Conservation (phyloP, 2,329 filamentous ascomycete species). For the Pseudogymnoascus sp. region DNA sequence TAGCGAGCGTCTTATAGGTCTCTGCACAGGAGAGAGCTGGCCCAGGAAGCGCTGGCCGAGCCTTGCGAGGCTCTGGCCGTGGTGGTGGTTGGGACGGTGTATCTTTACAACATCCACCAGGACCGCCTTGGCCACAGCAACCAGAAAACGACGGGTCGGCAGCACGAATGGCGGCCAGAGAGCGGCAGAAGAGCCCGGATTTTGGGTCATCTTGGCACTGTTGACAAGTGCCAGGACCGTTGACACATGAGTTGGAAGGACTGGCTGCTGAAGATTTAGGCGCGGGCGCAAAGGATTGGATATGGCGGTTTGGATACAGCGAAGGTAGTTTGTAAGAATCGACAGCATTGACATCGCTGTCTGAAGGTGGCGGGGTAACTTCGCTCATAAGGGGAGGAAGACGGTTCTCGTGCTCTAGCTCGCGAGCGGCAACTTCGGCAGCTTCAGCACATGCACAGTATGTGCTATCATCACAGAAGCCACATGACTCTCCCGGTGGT, state of each 20-base stretch:
- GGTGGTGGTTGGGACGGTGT: slow-evolving; percentile 19
- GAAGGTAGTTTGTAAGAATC: slow-evolving; percentile 53
- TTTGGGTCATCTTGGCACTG: slow-evolving; percentile 73
- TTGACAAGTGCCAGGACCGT: slow-evolving; percentile 70
- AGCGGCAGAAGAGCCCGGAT: slow-evolving; percentile 76
- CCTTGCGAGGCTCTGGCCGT: slow-evolving; percentile 20
- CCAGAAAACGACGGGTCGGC: slow-evolving; percentile 20
- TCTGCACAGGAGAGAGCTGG: slow-evolving; percentile 64
- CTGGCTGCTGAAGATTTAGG: slow-evolving; percentile 28
- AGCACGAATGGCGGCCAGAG: slow-evolving; percentile 56
- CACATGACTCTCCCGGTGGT: slow-evolving; percentile 61
- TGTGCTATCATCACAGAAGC: slow-evolving; percentile 75
- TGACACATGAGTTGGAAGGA: slow-evolving; percentile 33
- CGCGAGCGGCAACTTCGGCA: slow-evolving; percentile 31
- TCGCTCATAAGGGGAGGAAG: slow-evolving; percentile 38
- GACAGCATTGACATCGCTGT: slow-evolving; percentile 38
- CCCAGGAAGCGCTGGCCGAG: background rate
- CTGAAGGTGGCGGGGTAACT: slow-evolving; percentile 39
- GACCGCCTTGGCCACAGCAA: background rate
- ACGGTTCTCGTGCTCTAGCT: slow-evolving; percentile 24
- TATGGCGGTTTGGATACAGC: slow-evolving; percentile 28
- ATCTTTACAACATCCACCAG: slow-evolving; percentile 54
- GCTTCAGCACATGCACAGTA: slow-evolving; percentile 74
- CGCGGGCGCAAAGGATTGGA: slow-evolving; percentile 7
- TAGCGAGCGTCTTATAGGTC: slow-evolving; percentile 70